Evolutionary conservation across 192 early-diverging fungal genomes (phyloP).

Genomic region (Coemansia sp.): DNA sequence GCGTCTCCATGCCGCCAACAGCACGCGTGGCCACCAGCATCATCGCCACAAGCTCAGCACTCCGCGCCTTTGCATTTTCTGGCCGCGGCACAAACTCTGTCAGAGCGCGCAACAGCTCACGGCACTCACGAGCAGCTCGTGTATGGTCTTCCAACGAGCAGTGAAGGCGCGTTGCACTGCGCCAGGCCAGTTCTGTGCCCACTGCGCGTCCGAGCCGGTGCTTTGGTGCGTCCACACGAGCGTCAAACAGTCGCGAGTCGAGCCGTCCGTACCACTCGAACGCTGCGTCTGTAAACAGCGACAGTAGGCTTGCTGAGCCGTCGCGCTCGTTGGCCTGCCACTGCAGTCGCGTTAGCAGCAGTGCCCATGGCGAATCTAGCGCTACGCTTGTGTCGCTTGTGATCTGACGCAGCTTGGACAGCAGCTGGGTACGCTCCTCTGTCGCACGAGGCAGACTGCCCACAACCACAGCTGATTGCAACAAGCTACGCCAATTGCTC

Average conservation of each 20-base stretch:
- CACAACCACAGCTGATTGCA: conserved; percentile 2
- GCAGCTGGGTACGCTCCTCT: background rate
- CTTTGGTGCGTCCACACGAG: conserved; percentile 8
- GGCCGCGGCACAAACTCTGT: conserved; percentile 10
- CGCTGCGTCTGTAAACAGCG: conserved; percentile 29
- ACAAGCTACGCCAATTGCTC: conserved; percentile 17
- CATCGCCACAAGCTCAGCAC: conserved; percentile 10
- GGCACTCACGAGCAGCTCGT: conserved; percentile 1
- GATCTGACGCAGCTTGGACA: background rate
- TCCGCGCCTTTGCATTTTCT: background rate
- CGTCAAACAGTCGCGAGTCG: background rate
- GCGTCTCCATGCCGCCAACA: background rate
- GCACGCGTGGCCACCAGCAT: background rate
- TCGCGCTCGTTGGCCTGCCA: conserved; percentile 32
- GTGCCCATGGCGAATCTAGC: conserved; percentile 25
- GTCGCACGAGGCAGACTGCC: conserved; percentile 9
- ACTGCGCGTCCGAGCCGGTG: conserved; percentile 22
- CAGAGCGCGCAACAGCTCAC: conserved; percentile 22
- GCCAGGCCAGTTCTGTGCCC: conserved; percentile 38
- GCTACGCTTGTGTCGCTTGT: conserved; percentile 3
- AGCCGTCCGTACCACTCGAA: conserved; percentile 26
- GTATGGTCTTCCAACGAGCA: conserved; percentile 20
- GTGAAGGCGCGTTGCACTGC: conserved; percentile 11
- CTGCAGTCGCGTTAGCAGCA: conserved; percentile 27
- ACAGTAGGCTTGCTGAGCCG: background rate